These are phyloP conservation scores for Aspergillus heteromorphus DNA, from an alignment of 495 filamentous ascomycete species.

Conservation along the genomic window DNA sequence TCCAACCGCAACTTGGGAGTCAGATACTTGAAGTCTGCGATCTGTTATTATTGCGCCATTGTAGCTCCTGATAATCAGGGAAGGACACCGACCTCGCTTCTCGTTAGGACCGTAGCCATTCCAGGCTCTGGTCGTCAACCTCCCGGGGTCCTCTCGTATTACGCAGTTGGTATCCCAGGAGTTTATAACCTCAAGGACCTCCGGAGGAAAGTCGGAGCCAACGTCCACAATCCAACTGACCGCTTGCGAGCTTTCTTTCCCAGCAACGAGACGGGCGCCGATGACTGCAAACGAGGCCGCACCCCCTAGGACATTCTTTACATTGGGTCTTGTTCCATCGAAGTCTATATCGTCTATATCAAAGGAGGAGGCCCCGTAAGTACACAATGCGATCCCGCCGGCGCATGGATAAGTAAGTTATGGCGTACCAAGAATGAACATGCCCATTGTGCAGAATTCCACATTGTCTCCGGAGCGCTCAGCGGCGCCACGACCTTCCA, in stretches of 20 bases:
- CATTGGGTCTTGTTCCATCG: constrained; percentile 46
- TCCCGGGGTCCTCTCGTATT: constrained; percentile 58
- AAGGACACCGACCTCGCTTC: constrained; percentile 42
- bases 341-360: constrained; percentile 85
- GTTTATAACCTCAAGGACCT: constrained; percentile 55
- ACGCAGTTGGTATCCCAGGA: constrained; percentile 69
- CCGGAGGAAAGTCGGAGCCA: constrained; percentile 76
- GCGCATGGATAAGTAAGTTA: background rate
- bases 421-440: constrained; percentile 87
- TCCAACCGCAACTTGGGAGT: constrained; percentile 81
- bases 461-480: constrained; percentile 28
- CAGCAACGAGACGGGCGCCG: constrained; percentile 81
- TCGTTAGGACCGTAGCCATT: constrained; percentile 71
- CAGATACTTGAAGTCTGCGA: constrained; percentile 74
- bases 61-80: background rate
- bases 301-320: constrained; percentile 73
- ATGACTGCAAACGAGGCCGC: constrained; percentile 81
- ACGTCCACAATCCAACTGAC: constrained; percentile 90
- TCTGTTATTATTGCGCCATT: constrained; percentile 22
- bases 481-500: background rate
- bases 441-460: constrained; percentile 84
- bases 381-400: constrained; percentile 7
- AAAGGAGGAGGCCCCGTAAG: constrained; percentile 15
- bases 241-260: constrained; percentile 34
- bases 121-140: constrained; percentile 84